These are phyloP conservation scores for Thelephora ganbajun DNA, from an alignment of 768 basidiomycete species.

Conservation along the genomic window DNA sequence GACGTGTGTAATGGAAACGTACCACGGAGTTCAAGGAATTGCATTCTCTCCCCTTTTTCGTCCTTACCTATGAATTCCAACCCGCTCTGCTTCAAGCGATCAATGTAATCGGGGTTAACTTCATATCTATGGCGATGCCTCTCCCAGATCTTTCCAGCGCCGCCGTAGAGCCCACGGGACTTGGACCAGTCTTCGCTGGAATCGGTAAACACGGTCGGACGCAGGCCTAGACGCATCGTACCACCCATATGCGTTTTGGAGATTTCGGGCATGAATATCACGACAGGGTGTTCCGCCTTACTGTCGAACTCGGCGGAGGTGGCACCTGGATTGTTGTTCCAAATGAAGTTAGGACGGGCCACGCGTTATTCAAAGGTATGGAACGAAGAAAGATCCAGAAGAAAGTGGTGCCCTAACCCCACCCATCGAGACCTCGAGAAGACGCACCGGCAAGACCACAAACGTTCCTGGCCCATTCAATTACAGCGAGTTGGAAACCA, in stretches of 20 bases:
- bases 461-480: slow-evolving; percentile 88
- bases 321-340: slow-evolving; percentile 39
- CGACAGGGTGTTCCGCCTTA: slow-evolving; percentile 48
- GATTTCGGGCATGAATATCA: slow-evolving; percentile 99
- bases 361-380: background rate
- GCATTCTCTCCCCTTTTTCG: slow-evolving; percentile 95
- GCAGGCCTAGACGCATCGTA: slow-evolving; percentile 97
- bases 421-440: background rate
- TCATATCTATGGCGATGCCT: slow-evolving; percentile 93
- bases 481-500: slow-evolving; percentile 92
- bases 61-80: slow-evolving; percentile 80
- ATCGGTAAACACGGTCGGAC: slow-evolving; percentile 83
- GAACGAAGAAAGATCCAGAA: too few relatives aligned
- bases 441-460: slow-evolving; percentile 50
- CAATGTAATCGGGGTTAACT: slow-evolving; percentile 82
- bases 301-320: slow-evolving; percentile 73
- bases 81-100: slow-evolving; percentile 54
- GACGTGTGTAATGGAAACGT: slow-evolving; percentile 15
- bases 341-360: background rate
- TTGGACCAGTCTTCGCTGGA: slow-evolving; percentile 59
- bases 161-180: slow-evolving; percentile 71
- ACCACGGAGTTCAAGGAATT: slow-evolving; percentile 81
- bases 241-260: slow-evolving; percentile 97
- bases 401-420: too few relatives aligned
- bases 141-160: slow-evolving; percentile 79